Evolutionary conservation across 2,329 filamentous ascomycete species (phyloP).

Genomic region (Colletotrichum agaves): DNA sequence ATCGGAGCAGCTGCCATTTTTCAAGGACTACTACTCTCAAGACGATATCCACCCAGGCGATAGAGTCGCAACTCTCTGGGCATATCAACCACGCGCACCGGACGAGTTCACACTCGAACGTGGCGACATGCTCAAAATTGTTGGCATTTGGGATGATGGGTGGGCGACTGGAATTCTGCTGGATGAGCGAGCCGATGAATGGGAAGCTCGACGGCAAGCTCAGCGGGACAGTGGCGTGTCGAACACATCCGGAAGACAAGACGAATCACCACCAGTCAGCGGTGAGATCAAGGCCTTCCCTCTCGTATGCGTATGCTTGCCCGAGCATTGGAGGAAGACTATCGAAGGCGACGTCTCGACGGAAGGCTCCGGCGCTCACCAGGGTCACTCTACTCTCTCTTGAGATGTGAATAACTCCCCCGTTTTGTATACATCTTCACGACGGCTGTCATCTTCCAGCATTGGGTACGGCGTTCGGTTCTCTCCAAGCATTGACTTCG

Average conservation of each 20-base stretch:
- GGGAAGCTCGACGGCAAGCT: constrained; percentile 78
- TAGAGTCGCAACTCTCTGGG: constrained; percentile 92
- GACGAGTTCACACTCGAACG: constrained; percentile 95
- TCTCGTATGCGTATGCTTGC: constrained; percentile 93
- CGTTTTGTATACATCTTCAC: constrained; percentile 40
- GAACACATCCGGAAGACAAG: constrained; percentile 74
- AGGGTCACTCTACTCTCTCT: constrained; percentile 43
- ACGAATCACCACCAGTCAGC: constrained; percentile 70
- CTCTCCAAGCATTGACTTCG: constrained; percentile 30
- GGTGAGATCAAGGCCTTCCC: constrained; percentile 98
- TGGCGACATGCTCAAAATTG: constrained; percentile 97
- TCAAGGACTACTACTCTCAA: constrained; percentile 98
- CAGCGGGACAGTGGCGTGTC: constrained; percentile 96
- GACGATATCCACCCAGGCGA: constrained; percentile 95
- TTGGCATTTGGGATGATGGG: constrained; percentile 99
- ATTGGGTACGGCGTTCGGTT: constrained; percentile 53
- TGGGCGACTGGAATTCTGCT: constrained; percentile 95
- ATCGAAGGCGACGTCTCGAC: constrained; percentile 88
- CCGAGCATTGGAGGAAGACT: constrained; percentile 95
- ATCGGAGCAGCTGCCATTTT: constrained; percentile 94
- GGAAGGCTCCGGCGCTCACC: constrained; percentile 63
- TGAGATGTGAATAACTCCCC: constrained; percentile 39
- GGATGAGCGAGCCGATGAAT: constrained; percentile 86
- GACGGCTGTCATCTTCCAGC: constrained; percentile 41
- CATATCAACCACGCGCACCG: constrained; percentile 91